Base-by-base conservation (phyloP, 2,329 filamentous ascomycete genomes). In the Lachnellula hyalina region DNA sequence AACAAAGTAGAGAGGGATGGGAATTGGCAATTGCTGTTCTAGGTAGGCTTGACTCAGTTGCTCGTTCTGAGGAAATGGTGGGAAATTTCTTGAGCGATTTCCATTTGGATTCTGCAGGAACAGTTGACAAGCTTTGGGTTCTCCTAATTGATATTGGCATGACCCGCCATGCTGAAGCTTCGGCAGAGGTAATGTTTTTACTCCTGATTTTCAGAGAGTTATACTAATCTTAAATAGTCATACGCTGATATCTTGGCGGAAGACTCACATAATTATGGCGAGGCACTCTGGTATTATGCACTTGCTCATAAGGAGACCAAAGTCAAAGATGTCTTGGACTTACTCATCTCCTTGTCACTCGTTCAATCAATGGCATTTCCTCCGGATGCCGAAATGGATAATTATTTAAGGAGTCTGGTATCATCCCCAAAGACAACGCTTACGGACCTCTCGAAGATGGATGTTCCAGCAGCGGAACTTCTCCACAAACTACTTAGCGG, bases 281-380 rank as follows among this genome's bases (percentile, higher is more conserved):
- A 93, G 61, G 89, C 90, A 0, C 79, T 97, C 19, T 86, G 94
- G 74, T 96, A 95, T 75, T 97, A 94, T 69, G 88, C 93, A 23
- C 83, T 95, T 12, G 89, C 91, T 3, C 91, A 95, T 67, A 83
- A 86, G 25, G 75, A 83, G 1, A 77, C 81, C 60, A 95, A 93
- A 71, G 86, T 96, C 51, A 89, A 89, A 65, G 85, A 91, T 59
- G 88, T 96, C 19, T 80, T 96, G 44, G 89, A 95, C 67, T 81
- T 94, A 3, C 83, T 97, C 51, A 93, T 91, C 63, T 90, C 90
- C 2, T 88, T 91, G 69, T 96, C 88, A 46, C 79, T 97, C 15
- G 81, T 96, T 44, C 89, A 96, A 64, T 96, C 91, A 1, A 84
- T 84, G 0, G 86, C 86, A 0, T 96, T 88, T 65, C 93, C 93